These are phyloP conservation scores for Daldinia eschscholtzii DNA, from an alignment of 2,329 filamentous ascomycete species.

Conservation along the genomic window DNA sequence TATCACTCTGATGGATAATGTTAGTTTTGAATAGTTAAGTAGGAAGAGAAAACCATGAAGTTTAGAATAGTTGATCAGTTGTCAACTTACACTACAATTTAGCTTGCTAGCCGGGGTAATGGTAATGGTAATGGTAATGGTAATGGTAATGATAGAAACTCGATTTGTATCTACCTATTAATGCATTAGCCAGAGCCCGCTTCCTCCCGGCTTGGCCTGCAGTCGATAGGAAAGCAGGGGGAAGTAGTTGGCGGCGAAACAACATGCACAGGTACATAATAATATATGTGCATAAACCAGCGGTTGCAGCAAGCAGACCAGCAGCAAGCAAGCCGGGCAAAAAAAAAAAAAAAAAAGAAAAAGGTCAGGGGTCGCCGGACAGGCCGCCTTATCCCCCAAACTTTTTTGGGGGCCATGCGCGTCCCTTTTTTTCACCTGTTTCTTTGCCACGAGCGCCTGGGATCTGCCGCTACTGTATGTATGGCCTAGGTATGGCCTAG, in stretches of 20 bases:
- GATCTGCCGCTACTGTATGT: slow-evolving; percentile 45
- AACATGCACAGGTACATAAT: no score
- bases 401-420: slow-evolving; percentile 20
- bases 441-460: not conserved
- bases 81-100: no score
- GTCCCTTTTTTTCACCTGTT: not conserved
- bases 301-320: not conserved
- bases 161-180: not conserved
- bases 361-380: not conserved
- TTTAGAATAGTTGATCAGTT: no score
- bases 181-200: slow-evolving; percentile 22
- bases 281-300: not conserved
- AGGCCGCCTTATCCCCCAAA: not conserved
- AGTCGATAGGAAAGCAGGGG: not conserved
- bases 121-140: no score
- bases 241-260: no score
- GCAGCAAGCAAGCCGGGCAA: not conserved
- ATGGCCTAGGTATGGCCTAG: not conserved
- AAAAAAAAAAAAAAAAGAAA: not conserved
- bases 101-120: no score
- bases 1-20: no score
- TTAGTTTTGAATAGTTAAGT: no score
- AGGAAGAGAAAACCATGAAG: no score
- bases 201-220: slow-evolving; percentile 38
- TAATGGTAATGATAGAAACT: no score